Conservation (phyloP, 2,329 filamentous ascomycete genomes). For the Penicillium frequentans region DNA sequence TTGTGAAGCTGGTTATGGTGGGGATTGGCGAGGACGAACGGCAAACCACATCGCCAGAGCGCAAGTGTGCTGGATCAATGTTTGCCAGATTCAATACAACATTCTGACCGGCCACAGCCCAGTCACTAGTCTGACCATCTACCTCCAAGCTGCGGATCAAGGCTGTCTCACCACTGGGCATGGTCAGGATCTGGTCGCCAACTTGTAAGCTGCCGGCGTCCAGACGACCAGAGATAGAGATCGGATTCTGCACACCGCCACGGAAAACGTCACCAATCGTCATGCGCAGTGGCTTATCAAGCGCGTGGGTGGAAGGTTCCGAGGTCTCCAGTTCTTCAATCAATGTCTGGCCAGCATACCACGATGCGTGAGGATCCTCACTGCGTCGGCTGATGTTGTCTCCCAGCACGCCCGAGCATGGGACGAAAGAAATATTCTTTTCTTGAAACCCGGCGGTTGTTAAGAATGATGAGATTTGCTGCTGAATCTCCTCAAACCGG, state of each 20-base stretch:
- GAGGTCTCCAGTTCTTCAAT: constrained; percentile 83
- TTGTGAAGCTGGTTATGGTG: constrained; percentile 71
- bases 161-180: constrained; percentile 79
- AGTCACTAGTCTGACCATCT: constrained; percentile 71
- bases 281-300: constrained; percentile 80
- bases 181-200: constrained; percentile 75
- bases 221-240: constrained; percentile 83
- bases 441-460: constrained; percentile 75
- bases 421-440: constrained; percentile 82
- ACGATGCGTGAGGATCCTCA: constrained; percentile 57
- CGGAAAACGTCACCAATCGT: constrained; percentile 87
- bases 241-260: constrained; percentile 72
- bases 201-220: constrained; percentile 81
- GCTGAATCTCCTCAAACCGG: constrained; percentile 79
- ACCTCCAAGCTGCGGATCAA: constrained; percentile 79
- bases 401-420: constrained; percentile 83
- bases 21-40: constrained; percentile 64
- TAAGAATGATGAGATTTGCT: constrained; percentile 81
- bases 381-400: constrained; percentile 70
- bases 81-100: constrained; percentile 79
- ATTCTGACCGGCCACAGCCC: constrained; percentile 91
- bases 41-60: constrained; percentile 85
- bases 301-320: constrained; percentile 67
- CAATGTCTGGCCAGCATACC: constrained; percentile 80
- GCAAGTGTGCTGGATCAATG: constrained; percentile 80